A percentile compares a stretch with the other conserved stretches of the same genome.
Evolutionary conservation across 352 stramenopile species (phyloP).

Genomic region (Pythium brachiatum): DNA sequence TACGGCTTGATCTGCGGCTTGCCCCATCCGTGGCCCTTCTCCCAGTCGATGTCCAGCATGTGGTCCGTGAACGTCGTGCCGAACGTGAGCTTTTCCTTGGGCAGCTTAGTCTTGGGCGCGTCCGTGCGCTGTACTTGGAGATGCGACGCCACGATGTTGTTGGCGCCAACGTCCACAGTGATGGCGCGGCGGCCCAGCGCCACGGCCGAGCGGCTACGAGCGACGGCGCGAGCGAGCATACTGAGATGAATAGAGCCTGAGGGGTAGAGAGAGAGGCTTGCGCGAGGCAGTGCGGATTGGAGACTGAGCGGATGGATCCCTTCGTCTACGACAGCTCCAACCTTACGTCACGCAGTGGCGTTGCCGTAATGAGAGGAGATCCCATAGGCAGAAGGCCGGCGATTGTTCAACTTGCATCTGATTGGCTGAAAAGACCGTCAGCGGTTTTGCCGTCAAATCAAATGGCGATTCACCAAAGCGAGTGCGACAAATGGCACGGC

Average conservation of each 20-base stretch:
- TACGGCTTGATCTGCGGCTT: constrained; percentile 91
- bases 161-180: constrained; percentile 31
- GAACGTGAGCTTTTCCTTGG: constrained; percentile 91
- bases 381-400: not conserved
- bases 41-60: constrained; percentile 96
- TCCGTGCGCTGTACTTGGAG: constrained; percentile 47
- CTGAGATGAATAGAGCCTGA: not conserved
- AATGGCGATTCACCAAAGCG: not conserved
- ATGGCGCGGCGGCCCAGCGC: constrained; percentile 22
- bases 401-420: constrained; percentile 20
- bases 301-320: not conserved
- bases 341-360: constrained; percentile 10
- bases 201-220: not conserved
- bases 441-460: constrained; percentile 8
- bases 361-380: constrained; percentile 9
- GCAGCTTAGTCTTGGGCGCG: constrained; percentile 48
- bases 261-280: not conserved
- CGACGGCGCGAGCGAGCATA: constrained; percentile 19
- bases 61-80: constrained; percentile 95
- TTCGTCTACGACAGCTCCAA: constrained; percentile 14
- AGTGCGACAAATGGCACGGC: not conserved
- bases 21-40: constrained; percentile 79
- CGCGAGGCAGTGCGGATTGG: not conserved
- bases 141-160: constrained; percentile 35
- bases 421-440: constrained; percentile 10